phyloP scores from a whole-genome alignment of 129 eudicot species.

The Gnaphalium uliginosum region DNA sequence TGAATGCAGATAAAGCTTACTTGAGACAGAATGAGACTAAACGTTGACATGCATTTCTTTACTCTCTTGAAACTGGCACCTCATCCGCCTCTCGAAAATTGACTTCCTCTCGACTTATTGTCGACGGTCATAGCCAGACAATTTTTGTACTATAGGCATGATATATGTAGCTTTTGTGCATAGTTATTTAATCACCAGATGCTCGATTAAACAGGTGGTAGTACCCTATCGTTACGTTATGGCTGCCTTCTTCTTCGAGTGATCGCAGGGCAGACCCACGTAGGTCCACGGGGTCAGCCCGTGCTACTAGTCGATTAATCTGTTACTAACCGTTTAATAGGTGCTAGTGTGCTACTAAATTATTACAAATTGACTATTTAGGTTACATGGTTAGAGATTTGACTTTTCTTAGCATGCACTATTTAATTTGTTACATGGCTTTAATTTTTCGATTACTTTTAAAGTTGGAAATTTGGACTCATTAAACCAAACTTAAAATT shows the following conservation, averaged over 20 bases:
- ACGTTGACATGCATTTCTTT: slow-evolving; percentile 24
- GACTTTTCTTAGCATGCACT: too few relatives aligned
- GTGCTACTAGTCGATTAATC: too few relatives aligned
- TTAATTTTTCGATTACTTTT: too few relatives aligned
- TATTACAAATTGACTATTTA: too few relatives aligned
- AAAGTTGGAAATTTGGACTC: too few relatives aligned
- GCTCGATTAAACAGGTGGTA: slow-evolving; percentile 25
- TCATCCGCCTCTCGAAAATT: slow-evolving; percentile 12
- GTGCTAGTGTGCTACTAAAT: too few relatives aligned
- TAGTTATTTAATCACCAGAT: slow-evolving; percentile 6
- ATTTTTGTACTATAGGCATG: slow-evolving; percentile 26
- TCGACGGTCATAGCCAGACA: slow-evolving; percentile 11
- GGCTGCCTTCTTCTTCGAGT: neutral
- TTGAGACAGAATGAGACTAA: slow-evolving; percentile 37
- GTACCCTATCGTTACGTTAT: neutral
- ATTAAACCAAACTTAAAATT: too few relatives aligned
- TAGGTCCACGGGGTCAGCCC: neutral
- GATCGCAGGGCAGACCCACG: neutral
- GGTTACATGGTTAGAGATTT: too few relatives aligned
- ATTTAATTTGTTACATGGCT: too few relatives aligned
- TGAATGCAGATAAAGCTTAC: slow-evolving; percentile 62
- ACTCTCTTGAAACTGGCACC: slow-evolving; percentile 15
- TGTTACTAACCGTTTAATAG: too few relatives aligned
- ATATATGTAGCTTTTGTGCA: slow-evolving; percentile 28
- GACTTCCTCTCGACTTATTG: slow-evolving; percentile 15